phyloP scores from a whole-genome alignment of 2,329 filamentous ascomycete genomes.

The Trichoderma atrobrunneum region DNA sequence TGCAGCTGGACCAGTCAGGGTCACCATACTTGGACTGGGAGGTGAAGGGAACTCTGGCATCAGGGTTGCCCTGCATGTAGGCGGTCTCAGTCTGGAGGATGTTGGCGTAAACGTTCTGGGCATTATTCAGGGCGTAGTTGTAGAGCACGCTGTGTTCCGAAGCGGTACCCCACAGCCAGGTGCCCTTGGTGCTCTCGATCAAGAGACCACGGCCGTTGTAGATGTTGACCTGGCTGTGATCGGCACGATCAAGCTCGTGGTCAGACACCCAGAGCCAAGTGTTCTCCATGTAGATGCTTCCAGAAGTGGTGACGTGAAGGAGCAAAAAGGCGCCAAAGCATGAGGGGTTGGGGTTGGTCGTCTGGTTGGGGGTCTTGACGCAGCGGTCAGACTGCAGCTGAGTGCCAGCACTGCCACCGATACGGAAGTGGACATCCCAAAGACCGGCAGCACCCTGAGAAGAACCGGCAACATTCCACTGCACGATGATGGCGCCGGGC shows the following conservation, averaged over 20 bases:
- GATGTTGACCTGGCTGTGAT: conserved; percentile 77
- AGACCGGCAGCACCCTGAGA: conserved; percentile 70
- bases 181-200: conserved; percentile 70
- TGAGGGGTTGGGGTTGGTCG: conserved; percentile 58
- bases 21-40: conserved; percentile 58
- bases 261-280: conserved; percentile 88
- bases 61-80: conserved; percentile 81
- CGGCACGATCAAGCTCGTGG: conserved; percentile 76
- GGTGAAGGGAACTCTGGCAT: conserved; percentile 64
- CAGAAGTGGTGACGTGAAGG: conserved; percentile 60
- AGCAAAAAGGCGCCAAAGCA: conserved; percentile 75
- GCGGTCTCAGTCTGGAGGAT: conserved; percentile 88
- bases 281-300: conserved; percentile 81
- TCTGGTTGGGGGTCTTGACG: conserved; percentile 67
- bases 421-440: conserved; percentile 95
- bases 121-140: conserved; percentile 82
- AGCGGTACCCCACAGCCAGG: conserved; percentile 80
- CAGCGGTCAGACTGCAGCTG: conserved; percentile 77
- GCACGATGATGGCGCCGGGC: conserved; percentile 83
- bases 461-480: conserved; percentile 79
- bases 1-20: conserved; percentile 66
- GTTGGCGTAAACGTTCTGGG: conserved; percentile 76
- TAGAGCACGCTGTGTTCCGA: conserved; percentile 65
- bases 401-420: conserved; percentile 84
- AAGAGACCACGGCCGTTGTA: conserved; percentile 84